Evolutionary conservation across 164 flowering plant genomes (phyloP).

Genomic region (Macadamia tetraphylla): DNA sequence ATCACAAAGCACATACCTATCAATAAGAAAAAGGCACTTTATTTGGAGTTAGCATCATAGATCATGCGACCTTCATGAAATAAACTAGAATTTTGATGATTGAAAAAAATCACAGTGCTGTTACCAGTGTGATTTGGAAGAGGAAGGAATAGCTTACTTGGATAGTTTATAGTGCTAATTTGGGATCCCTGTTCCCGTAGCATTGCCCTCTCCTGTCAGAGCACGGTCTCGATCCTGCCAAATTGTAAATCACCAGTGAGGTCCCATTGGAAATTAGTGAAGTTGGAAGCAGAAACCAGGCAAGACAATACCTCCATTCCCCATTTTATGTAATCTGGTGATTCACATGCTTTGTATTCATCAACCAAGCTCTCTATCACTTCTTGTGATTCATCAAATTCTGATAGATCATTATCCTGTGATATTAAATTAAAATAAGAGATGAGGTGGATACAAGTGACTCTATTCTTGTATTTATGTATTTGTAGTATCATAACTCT

Average conservation of each 20-base stretch:
- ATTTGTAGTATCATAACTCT: too few relatives aligned
- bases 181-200: constrained; percentile 68
- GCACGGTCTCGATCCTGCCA: constrained; percentile 70
- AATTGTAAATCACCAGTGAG: constrained; percentile 2
- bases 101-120: neutral
- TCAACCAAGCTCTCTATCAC: constrained; percentile 94
- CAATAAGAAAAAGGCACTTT: too few relatives aligned
- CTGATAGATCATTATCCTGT: constrained; percentile 99
- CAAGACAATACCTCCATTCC: constrained; percentile 83
- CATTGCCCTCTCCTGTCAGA: constrained; percentile 79
- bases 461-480: neutral
- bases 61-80: neutral
- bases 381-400: constrained; percentile 96
- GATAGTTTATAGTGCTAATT: constrained; percentile 18
- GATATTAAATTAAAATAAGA: neutral
- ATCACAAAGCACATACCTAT: too few relatives aligned
- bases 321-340: constrained; percentile 99
- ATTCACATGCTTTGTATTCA: constrained; percentile 98
- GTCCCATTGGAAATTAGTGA: neutral
- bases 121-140: neutral
- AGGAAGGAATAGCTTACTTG: constrained; percentile 8
- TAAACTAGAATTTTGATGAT: neutral
- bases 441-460: neutral
- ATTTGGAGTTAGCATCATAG: neutral
- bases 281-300: neutral